A percentile compares a stretch with the other conserved stretches of the same genome.
Conservation (phyloP, 805 yeast species). For the Hanseniaspora clermontiae region DNA sequence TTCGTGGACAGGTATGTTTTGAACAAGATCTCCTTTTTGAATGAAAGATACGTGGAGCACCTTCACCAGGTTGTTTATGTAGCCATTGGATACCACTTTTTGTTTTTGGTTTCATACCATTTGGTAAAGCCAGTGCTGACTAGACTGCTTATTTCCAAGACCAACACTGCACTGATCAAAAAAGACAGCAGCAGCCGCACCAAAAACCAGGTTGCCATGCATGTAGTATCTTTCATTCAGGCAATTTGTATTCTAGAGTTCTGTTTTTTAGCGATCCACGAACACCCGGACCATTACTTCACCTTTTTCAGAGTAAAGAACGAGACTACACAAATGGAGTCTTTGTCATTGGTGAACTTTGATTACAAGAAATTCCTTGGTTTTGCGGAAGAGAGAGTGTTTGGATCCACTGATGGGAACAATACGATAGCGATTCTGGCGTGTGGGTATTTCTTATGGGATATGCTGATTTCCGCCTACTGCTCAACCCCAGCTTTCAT, state of each 20-base stretch:
- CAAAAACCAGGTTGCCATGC: conserved; percentile 30
- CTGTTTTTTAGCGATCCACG: conserved; percentile 18
- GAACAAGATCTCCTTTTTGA: conserved; percentile 1
- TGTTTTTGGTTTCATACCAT: conserved; percentile 22
- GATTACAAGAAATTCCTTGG: neutral
- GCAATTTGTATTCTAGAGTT: conserved; percentile 50
- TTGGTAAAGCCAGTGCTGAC: conserved; percentile 22
- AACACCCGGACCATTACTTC: conserved; percentile 13
- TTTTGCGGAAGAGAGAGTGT: conserved; percentile 17
- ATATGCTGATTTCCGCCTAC: conserved; percentile 46
- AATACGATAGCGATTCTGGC: conserved; percentile 32
- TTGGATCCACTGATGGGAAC: conserved; percentile 21
- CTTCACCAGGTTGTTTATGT: conserved; percentile 25
- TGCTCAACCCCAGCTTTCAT: conserved; percentile 53
- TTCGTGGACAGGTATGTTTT: neutral
- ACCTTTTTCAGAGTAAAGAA: conserved; percentile 13
- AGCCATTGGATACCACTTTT: conserved; percentile 23
- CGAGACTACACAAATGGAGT: neutral
- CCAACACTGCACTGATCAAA: conserved; percentile 10
- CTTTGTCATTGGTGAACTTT: neutral
- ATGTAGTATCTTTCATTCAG: conserved; percentile 77
- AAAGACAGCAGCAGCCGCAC: conserved; percentile 15
- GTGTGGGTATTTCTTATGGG: conserved; percentile 80
- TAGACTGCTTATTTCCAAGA: conserved; percentile 13
- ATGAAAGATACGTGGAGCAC: conserved; percentile 15